Evolutionary conservation across 192 early-diverging fungal genomes (phyloP), one percentile per base, ranked within the genome.

Genomic region (Gaertneriomyces sp.): DNA sequence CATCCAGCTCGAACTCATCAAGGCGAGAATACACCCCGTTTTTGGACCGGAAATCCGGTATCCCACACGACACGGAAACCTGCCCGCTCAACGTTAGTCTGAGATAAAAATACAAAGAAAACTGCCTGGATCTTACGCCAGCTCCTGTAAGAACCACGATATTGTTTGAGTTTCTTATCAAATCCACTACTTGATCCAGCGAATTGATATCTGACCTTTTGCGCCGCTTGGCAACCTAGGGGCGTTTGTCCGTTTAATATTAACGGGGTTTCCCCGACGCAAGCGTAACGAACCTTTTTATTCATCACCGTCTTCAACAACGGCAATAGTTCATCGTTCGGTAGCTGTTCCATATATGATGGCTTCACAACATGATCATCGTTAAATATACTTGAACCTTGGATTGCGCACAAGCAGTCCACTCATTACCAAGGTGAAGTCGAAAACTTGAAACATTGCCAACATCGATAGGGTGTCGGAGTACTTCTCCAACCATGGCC

Each of bases 41-140:
- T 17, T 93, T 86, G 10, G 94, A 96, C 61, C 96, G 82, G 60
- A 98, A 98, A 64, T 98, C 96, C 0, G 96, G 96, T 45, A 98
- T 98, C 5, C 94, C 96, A 46, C 93, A 96, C 1, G 91, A 93
- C 2, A 96, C 94, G 0, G 94, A 96, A 8, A 90, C 76, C 73
- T 77, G 55, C 39, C 7, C n/a, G 56, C 45, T 33, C 25, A 33
- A 33, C 25, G 25, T 33, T 33, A 33, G 25, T 33, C 47, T 70
- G 16, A 16, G 25, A 6, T 3, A n/a, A 33, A 9, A 12, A 9
- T 14, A 2, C 10, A 11, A 33, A 25, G 52, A 43, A 20, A 65
- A 70, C 19, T 10, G 50, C 6, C 0, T 10, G 38, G 39, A 39
- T 66, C 71, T n/a, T 3, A 85, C 89, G 10, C 93, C 91, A 6